Conservation (phyloP, 148 eudicot genomes). For the Rhododendron ovatum region DNA sequence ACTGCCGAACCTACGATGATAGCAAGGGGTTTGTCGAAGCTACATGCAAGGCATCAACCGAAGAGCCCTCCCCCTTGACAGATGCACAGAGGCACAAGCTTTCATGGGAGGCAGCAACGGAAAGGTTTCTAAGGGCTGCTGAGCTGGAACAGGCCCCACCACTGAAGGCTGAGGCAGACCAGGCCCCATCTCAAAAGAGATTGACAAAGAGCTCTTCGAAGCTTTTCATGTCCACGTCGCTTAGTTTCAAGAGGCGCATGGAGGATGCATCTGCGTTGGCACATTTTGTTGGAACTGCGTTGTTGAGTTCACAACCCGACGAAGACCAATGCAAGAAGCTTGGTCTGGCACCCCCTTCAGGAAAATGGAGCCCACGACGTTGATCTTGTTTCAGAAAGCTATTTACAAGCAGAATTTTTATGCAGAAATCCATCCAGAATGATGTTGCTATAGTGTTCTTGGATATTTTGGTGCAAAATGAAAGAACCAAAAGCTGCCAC, state of each 20-base stretch:
- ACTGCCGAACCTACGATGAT: conserved; percentile 62
- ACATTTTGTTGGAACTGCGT: conserved; percentile 56
- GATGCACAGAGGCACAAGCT: conserved; percentile 62
- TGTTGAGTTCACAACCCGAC: conserved; percentile 50
- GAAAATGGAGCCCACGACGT: conserved; percentile 14
- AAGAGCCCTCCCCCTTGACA: conserved; percentile 62
- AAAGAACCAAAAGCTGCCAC: neutral
- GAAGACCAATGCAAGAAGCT: conserved; percentile 65
- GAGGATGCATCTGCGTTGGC: conserved; percentile 75
- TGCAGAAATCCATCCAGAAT: neutral
- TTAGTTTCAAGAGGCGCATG: conserved; percentile 42
- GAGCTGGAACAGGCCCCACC: conserved; percentile 34
- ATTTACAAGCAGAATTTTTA: neutral
- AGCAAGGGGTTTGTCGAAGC: conserved; percentile 58
- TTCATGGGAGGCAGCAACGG: conserved; percentile 95
- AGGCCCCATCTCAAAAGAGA: conserved; percentile 4
- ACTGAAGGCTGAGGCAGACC: conserved; percentile 35
- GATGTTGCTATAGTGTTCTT: neutral
- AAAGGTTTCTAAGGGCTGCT: conserved; percentile 59
- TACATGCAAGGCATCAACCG: conserved; percentile 49
- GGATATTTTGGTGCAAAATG: neutral
- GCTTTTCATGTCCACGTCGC: conserved; percentile 51
- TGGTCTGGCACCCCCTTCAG: conserved; percentile 36
- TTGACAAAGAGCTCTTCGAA: conserved; percentile 27
- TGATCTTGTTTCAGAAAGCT: neutral